A percentile compares a stretch with the other conserved stretches of the same genome.
Conservation (phyloP, 345 rosid species). For the Microcos paniculata region DNA sequence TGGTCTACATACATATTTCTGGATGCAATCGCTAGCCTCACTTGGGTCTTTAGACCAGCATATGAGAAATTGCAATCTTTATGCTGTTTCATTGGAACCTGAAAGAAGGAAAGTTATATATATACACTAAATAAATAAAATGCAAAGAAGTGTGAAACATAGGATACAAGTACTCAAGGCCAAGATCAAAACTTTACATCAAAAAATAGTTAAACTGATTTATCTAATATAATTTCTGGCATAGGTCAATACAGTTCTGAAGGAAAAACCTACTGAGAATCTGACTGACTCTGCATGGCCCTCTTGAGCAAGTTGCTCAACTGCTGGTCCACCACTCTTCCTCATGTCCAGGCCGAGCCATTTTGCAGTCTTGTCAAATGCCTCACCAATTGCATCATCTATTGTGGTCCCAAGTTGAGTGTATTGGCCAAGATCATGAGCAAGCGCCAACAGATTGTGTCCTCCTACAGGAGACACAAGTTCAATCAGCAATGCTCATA, state of each 20-base stretch:
- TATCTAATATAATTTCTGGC: neutral
- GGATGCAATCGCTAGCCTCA: conserved; percentile 83
- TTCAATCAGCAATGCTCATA: neutral
- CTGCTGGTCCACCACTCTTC: conserved; percentile 92
- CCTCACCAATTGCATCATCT: conserved; percentile 98
- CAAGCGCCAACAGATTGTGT: conserved; percentile 83
- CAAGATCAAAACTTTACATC: neutral
- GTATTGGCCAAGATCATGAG: conserved; percentile 83
- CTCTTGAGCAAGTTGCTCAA: conserved; percentile 86
- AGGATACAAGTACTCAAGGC: neutral
- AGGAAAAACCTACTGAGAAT: conserved; percentile 56
- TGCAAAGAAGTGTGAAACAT: conserved; percentile 10
- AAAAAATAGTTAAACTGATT: conserved; percentile 2
- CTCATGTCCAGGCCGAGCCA: conserved; percentile 96
- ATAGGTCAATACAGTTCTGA: conserved; percentile 7
- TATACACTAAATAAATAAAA: conserved; percentile 15
- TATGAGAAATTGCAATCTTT: conserved; percentile 92
- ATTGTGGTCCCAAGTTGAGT: conserved; percentile 88
- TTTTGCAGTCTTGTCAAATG: conserved; percentile 92
- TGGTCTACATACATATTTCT: conserved; percentile 60
- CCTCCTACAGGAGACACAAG: conserved; percentile 53
- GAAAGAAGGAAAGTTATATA: no score
- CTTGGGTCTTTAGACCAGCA: conserved; percentile 98
- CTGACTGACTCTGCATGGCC: conserved; percentile 77
- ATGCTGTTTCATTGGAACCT: conserved; percentile 90